Base-by-base conservation (phyloP, 305 asterid genomes). In the Solanum hybrid region DNA sequence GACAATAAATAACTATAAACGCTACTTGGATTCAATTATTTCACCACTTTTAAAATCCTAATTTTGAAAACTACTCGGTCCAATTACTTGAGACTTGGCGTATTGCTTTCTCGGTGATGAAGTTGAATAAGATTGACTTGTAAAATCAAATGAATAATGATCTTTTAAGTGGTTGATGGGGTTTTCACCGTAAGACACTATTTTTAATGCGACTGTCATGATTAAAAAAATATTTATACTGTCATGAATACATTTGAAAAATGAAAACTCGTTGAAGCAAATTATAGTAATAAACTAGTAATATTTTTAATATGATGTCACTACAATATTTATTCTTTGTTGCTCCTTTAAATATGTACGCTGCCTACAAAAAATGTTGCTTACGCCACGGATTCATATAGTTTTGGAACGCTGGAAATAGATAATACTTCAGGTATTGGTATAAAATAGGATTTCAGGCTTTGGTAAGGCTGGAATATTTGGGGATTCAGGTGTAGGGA, bases 391-490 rank as follows among this genome's bases (percentile, higher is more conserved):
- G 32, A 70, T 24, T 22, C 85, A 34, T 34, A 22, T 34, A 79
- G 90, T n/a, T 91, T 90, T 4, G 93, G 92, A n/a, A 91, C 5
- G 20, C 83, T 14, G 91, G 89, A n/a, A 39, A 84, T 29, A 20
- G 29, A 10, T 39, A 88, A 91, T 7, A 45, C 3, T 41, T 88
- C 86, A 27, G 38, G 90, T 20, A 89, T 85, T 51, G 88, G 91
- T 8, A 84, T 10, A 20, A 38, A 3, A 8, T 72, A 90, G 91
- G 6, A 51, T 10, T 10, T 89, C 91, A 4, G 91, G 90, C 32
- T 57, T 88, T 27, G 89, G 91, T 27, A 87, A 10, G 10, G n/a
- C 4, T 0, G 90, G 38, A 15, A 88, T 7, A 70, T 89, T 22
- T 61, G 89, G 65, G 68, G 68, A 17, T 61, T 87, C 91, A 0